Evolutionary conservation across 75 land plant genomes (phyloP).

Genomic region (Pinus albicaulis): DNA sequence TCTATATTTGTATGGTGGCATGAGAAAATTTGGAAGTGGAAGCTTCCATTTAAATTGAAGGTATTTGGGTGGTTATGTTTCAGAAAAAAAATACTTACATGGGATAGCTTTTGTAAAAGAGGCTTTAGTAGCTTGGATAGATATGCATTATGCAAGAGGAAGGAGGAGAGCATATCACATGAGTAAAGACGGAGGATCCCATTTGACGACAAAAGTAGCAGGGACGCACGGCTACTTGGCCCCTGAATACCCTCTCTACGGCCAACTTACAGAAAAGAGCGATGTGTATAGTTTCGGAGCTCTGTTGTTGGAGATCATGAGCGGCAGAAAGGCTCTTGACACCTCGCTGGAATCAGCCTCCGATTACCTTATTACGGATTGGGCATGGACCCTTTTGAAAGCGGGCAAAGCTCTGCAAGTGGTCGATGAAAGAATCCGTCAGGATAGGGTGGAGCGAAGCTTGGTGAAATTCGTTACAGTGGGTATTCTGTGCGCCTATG

Average conservation of each 20-base stretch:
- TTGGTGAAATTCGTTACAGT: constrained; percentile 19
- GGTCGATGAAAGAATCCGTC: neutral
- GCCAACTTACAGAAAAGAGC: constrained; percentile 4
- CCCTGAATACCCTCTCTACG: too few species aligned
- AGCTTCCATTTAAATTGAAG: too few species aligned
- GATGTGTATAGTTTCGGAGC: constrained; percentile 15
- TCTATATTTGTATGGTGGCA: too few species aligned
- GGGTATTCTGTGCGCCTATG: constrained; percentile 32
- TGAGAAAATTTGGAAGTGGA: too few species aligned
- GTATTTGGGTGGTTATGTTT: too few species aligned
- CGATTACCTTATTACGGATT: constrained; percentile 11
- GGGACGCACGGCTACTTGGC: constrained; percentile 6
- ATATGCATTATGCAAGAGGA: too few species aligned
- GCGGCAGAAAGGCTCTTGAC: neutral
- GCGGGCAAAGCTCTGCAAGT: neutral
- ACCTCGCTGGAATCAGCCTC: neutral
- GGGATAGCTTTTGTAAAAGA: too few species aligned
- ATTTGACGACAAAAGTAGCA: constrained; percentile 26
- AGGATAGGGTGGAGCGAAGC: neutral
- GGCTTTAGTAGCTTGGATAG: too few species aligned
- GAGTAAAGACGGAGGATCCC: constrained; percentile 26
- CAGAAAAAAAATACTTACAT: too few species aligned
- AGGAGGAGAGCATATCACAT: too few species aligned
- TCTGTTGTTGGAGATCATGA: constrained; percentile 5
- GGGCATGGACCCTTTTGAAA: constrained; percentile 30